Percentiles rank a stretch among this genome's conserved stretches.
Evolutionary conservation across 1,284 basidiomycete species (phyloP).

Genomic region (Stygiomarasmius scandens): DNA sequence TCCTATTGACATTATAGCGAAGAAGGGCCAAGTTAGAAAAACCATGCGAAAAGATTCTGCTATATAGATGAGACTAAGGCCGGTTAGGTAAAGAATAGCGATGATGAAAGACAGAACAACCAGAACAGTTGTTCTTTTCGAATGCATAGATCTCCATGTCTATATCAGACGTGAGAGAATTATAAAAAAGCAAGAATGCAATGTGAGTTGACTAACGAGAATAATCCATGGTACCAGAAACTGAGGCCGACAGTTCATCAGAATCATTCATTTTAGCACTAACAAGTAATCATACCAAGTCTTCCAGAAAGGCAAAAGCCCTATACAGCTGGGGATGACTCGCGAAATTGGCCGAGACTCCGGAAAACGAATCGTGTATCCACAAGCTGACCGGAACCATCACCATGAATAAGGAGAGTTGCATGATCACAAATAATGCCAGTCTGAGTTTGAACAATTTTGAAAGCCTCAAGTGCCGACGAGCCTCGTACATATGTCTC

Average conservation of each 20-base stretch:
- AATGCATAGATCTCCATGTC: not conserved
- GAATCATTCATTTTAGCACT: not conserved
- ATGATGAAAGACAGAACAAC: not conserved
- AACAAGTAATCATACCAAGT: not conserved
- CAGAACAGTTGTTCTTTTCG: not conserved
- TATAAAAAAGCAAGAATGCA: not conserved
- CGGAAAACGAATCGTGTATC: not conserved
- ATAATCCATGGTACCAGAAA: not conserved
- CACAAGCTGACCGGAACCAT: not conserved
- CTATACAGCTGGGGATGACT: not conserved
- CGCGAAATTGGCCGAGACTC: not conserved
- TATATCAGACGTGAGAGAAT: not conserved
- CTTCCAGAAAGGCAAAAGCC: not conserved
- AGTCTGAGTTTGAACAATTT: not conserved
- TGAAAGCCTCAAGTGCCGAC: not conserved
- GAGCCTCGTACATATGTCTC: not conserved
- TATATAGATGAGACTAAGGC: not conserved
- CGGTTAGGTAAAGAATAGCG: not conserved
- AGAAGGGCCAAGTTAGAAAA: constrained; percentile 4
- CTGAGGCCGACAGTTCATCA: not conserved
- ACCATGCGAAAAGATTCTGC: not conserved
- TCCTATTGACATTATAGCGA: not conserved
- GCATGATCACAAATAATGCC: not conserved
- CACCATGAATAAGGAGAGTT: not conserved
- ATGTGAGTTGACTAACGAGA: not conserved